Percentiles rank a stretch among this genome's conserved stretches.
Conservation (phyloP, 495 filamentous ascomycete species). For the Penicillium psychrofluorescens region DNA sequence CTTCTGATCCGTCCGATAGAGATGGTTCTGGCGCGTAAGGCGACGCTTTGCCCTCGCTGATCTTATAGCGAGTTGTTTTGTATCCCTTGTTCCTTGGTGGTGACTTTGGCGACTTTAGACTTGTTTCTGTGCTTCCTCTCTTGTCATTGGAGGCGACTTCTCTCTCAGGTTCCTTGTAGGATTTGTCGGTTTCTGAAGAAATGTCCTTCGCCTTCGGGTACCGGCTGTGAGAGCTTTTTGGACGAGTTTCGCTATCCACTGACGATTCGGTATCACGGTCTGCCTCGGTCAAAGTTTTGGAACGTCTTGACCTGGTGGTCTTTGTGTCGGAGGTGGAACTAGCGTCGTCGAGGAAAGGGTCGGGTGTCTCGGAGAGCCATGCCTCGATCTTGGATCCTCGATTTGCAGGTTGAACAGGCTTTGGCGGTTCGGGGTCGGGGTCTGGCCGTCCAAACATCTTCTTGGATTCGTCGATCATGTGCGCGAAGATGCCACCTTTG, state of each 20-base stretch:
- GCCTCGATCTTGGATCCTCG: slow-evolving; percentile 59
- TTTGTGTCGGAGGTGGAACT: slow-evolving; percentile 33
- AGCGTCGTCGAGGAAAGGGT: slow-evolving; percentile 59
- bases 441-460: slow-evolving; percentile 41
- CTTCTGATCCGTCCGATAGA: slow-evolving; percentile 31
- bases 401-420: slow-evolving; percentile 26
- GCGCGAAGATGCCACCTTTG: slow-evolving; percentile 43
- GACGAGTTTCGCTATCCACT: slow-evolving; percentile 16
- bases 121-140: slow-evolving; percentile 3
- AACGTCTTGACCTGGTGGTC: slow-evolving; percentile 20
- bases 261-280: slow-evolving; percentile 7
- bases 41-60: slow-evolving; percentile 11
- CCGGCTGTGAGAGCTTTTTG: slow-evolving; percentile 20
- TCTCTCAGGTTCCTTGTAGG: slow-evolving; percentile 5
- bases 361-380: slow-evolving; percentile 66
- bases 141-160: slow-evolving; percentile 1
- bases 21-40: slow-evolving; percentile 8
- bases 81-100: slow-evolving; percentile 5
- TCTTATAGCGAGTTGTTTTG: slow-evolving; percentile 10
- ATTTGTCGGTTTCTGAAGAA: slow-evolving; percentile 6
- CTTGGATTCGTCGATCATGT: slow-evolving; percentile 43
- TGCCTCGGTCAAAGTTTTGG: slow-evolving; percentile 16
- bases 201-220: slow-evolving; percentile 20
- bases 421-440: slow-evolving; percentile 44
- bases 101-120: slow-evolving; percentile 1